phyloP scores from a whole-genome alignment of 805 yeast species.

The Clavispora santaluciae region DNA sequence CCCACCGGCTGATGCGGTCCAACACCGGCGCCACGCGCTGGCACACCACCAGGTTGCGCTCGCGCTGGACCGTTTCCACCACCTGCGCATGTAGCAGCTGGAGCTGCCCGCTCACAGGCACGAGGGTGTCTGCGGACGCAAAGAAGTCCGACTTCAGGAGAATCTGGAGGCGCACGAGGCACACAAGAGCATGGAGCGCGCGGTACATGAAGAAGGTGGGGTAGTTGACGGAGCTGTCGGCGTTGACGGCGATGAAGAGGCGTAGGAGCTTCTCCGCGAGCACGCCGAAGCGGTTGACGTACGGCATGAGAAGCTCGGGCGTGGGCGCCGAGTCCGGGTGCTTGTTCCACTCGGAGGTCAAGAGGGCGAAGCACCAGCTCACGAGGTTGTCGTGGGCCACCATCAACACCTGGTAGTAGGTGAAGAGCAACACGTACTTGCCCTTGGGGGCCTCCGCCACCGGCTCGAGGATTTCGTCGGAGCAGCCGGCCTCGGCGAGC shows the following conservation, averaged over 20 bases:
- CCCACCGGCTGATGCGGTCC: constrained; percentile 25
- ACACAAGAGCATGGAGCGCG: constrained; percentile 49
- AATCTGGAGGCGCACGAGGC: constrained; percentile 43
- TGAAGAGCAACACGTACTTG: constrained; percentile 36
- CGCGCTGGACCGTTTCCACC: neutral
- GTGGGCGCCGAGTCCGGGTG: neutral
- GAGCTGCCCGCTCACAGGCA: constrained; percentile 3
- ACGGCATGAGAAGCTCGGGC: constrained; percentile 23
- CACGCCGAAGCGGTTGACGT: constrained; percentile 38
- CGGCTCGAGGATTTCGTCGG: constrained; percentile 12
- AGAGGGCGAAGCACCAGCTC: constrained; percentile 26
- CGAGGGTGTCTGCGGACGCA: constrained; percentile 1
- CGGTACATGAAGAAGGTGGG: constrained; percentile 52
- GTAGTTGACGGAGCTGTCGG: constrained; percentile 31
- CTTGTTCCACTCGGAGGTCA: constrained; percentile 1
- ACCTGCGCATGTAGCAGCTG: constrained; percentile 4
- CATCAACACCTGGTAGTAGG: constrained; percentile 48
- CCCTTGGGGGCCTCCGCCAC: constrained; percentile 25
- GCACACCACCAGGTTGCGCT: constrained; percentile 6
- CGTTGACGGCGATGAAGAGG: constrained; percentile 38
- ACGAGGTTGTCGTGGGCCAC: constrained; percentile 49
- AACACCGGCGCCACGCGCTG: constrained; percentile 8
- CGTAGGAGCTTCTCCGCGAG: constrained; percentile 44
- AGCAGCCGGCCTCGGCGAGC: constrained; percentile 37
- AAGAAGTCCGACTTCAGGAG: constrained; percentile 33